These are phyloP conservation scores for Monilinia vaccinii-corymbosi DNA, from an alignment of 2,329 filamentous ascomycete genomes.

Conservation along the genomic window DNA sequence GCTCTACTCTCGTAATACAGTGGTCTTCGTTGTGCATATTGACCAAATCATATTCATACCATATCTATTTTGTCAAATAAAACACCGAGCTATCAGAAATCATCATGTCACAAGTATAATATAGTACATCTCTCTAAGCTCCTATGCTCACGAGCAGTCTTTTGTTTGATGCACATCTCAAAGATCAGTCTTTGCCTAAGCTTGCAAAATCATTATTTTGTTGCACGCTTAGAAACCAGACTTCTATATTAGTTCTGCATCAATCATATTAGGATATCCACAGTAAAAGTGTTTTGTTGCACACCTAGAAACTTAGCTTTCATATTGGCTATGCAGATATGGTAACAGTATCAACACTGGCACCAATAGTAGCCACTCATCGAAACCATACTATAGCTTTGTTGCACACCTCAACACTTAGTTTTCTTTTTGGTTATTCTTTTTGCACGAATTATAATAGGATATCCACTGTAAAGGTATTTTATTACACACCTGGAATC, in stretches of 20 bases:
- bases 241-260: not conserved
- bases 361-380: not conserved
- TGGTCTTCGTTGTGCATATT: not conserved
- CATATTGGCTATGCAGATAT: not conserved
- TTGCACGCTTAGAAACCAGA: slow-evolving; percentile 1
- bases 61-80: not conserved
- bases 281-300: not conserved
- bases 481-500: not conserved
- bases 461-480: not conserved
- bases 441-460: not conserved
- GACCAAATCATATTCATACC: not conserved
- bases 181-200: not conserved
- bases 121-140: not conserved
- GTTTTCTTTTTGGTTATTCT: not conserved
- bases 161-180: not conserved
- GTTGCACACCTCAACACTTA: slow-evolving; percentile 10
- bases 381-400: not conserved
- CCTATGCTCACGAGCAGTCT: not conserved
- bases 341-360: not conserved
- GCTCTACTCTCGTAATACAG: slow-evolving; percentile 31
- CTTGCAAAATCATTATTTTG: not conserved
- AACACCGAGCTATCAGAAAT: not conserved
- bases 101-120: not conserved
- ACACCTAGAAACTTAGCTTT: not conserved
- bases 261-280: too few species aligned